Conservation (phyloP, 192 early-diverging fungal genomes). For the Mortierella hygrophila region DNA sequence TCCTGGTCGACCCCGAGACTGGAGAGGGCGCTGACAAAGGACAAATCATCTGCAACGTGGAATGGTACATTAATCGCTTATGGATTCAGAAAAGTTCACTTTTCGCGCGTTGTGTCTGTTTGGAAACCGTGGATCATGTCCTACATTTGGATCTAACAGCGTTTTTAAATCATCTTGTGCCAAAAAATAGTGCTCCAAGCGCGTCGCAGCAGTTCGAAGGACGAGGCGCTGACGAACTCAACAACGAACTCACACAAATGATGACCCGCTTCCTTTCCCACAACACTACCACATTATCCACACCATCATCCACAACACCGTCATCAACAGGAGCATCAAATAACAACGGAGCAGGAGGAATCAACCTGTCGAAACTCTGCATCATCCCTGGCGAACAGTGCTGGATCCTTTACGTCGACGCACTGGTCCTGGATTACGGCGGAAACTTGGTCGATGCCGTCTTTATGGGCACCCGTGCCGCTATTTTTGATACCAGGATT, state of each 20-base stretch:
- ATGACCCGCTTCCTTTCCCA: constrained; percentile 83
- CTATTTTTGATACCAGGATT: constrained; percentile 88
- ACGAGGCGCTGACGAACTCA: constrained; percentile 84
- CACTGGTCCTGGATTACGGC: constrained; percentile 89
- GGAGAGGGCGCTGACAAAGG: constrained; percentile 74
- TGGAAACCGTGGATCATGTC: background rate
- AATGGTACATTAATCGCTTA: constrained; percentile 72
- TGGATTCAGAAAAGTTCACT: background rate
- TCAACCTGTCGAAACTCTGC: constrained; percentile 88
- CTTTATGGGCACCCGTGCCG: constrained; percentile 88
- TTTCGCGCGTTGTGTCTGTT: background rate
- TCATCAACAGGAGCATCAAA: constrained; percentile 6
- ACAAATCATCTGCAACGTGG: constrained; percentile 88
- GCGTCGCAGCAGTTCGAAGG: constrained; percentile 86
- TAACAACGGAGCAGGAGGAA: constrained; percentile 74
- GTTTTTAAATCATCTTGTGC: background rate
- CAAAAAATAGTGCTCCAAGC: constrained; percentile 74
- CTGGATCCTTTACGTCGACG: constrained; percentile 94
- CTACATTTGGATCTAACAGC: background rate
- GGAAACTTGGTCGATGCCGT: constrained; percentile 91
- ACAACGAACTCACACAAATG: constrained; percentile 87
- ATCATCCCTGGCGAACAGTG: constrained; percentile 92
- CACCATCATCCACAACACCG: constrained; percentile 17
- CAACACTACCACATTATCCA: constrained; percentile 4
- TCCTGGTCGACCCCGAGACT: constrained; percentile 63